Evolutionary conservation across 371 early-diverging fungal genomes (phyloP), one percentile per base, ranked within the genome.

Genomic region (Entomophthora muscae): DNA sequence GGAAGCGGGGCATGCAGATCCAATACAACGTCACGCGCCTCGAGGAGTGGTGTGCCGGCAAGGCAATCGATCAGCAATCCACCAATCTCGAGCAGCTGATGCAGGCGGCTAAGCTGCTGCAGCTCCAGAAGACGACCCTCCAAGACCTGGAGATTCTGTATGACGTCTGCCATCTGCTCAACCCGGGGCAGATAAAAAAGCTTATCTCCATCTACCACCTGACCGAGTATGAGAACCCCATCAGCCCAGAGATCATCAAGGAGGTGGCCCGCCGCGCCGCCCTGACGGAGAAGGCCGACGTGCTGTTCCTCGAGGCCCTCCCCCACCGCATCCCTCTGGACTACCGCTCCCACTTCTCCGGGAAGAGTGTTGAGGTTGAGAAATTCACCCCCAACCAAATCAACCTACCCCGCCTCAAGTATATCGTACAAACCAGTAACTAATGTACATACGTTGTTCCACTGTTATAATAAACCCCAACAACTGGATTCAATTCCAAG

Each of bases 41-140:
- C 58, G 92, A 93, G 71, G 98, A 97, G 71, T 97, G 98, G 98
- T 93, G 93, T 79, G 89, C 89, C 78, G 70, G 83, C n/a, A 91
- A 94, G 69, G 85, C 83, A 33, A 83, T 93, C 26, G 71, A 83
- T n/a, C 93, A 95, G 68, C 83, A 88, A 27, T 86, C 91, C 0
- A 76, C 87, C 33, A 93, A 95, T 67, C 73, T 93, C 1, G 94
- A 94, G 70, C 89, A 88, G 61, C 75, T 97, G 66, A 82, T 91
- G 77, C 93, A 97, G 72, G 91, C 93, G 3, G 93, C 91, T 52
- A 95, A 97, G 75, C 74, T 97, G 33, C 71, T 97, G 64, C 95
- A 95, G 70, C 78, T 97, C 67, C 90, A 90, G 75, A 97, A 97
- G 77, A 81, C 88, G 3, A 83, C 90, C 1, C 75, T 86, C 61